A percentile compares a stretch with the other conserved stretches of the same genome.
Conservation (phyloP, 2,329 filamentous ascomycete species). For the Thermoascus crustaceus region DNA sequence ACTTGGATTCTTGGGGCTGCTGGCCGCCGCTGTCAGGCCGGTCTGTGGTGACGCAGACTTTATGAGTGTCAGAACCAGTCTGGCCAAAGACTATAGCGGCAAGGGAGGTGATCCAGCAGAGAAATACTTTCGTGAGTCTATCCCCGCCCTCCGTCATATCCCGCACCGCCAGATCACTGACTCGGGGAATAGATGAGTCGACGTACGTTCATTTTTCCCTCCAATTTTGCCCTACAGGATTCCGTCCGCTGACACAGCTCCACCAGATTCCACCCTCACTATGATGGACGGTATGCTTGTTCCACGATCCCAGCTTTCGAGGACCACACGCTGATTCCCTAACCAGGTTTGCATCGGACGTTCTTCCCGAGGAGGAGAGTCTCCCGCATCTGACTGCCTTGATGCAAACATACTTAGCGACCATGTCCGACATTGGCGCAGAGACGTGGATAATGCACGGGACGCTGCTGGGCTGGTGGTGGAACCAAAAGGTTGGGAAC, state of each 20-base stretch:
- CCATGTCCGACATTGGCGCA: conserved; percentile 49
- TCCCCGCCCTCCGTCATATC: conserved; percentile 4
- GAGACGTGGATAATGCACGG: conserved; percentile 60
- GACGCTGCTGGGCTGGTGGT: conserved; percentile 54
- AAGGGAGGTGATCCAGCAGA: conserved; percentile 30
- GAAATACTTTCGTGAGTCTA: conserved; percentile 46
- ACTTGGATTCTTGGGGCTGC: conserved; percentile 3
- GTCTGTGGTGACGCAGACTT: conserved; percentile 35
- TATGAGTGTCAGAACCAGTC: conserved; percentile 32
- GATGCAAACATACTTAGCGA: conserved; percentile 48
- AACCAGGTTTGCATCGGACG: conserved; percentile 39
- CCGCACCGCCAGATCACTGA: conserved; percentile 8
- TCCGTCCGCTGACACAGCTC: neutral
- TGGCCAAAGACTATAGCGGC: conserved; percentile 34
- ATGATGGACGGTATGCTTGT: conserved; percentile 41
- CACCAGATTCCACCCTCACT: conserved; percentile 45
- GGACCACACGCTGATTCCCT: conserved; percentile 8
- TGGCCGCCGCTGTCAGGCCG: conserved; percentile 3
- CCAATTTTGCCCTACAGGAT: neutral
- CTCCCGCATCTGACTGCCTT: conserved; percentile 42
- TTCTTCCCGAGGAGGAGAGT: conserved; percentile 41
- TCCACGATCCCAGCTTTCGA: too few relatives aligned
- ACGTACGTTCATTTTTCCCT: conserved; percentile 22
- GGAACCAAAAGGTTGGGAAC: conserved; percentile 45
- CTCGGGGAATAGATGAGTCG: conserved; percentile 34